Evolutionary conservation across 164 flowering plant species (phyloP), one percentile per base, ranked within the genome.

Genomic region (Chloranthus sessilifolius): DNA sequence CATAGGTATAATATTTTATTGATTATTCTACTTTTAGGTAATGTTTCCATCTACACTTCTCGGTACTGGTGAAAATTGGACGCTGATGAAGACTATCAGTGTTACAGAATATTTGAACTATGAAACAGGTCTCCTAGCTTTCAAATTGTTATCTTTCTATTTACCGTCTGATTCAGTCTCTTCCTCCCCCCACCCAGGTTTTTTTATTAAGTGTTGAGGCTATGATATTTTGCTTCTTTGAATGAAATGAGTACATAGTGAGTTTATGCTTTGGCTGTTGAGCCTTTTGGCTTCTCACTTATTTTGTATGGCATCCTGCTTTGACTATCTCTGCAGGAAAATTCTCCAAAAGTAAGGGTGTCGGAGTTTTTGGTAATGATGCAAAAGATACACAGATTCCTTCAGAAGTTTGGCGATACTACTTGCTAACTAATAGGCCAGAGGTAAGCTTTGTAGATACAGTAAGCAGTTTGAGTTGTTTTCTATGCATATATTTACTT

Each of bases 331-430:
- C 22, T 72, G 44, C 74, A 88, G 96, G 71, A 20, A 67, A 67
- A 52, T 67, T 67, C 45, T 67, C 71, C 53, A 88, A 88, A 76
- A 88, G 94, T 53, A 79, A 85, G 55, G 96, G 96, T 20, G 44
- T 85, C 25, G 94, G 96, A 37, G 90, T 88, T 40, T 88, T 88
- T 71, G 96, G 96, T 10, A 85, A 85, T 74, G 94, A 88, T 77
- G 96, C 75, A 45, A 85, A 81, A 62, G 81, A 80, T 58, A 78
- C 96, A 38, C 64, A 73, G 14, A 85, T 88, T 53, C 96, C 96
- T 53, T 78, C 77, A 2, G 96, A 85, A 78, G 96, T 88, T 1
- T 88, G 94, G 94, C 75, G 96, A 73, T 88, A 88, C 52, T 88
- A 88, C 56, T 65, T 88, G 68, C 73, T 88, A 35, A 77, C 81